Conservation (phyloP, 164 flowering plant genomes). For the Stephania japonica region DNA sequence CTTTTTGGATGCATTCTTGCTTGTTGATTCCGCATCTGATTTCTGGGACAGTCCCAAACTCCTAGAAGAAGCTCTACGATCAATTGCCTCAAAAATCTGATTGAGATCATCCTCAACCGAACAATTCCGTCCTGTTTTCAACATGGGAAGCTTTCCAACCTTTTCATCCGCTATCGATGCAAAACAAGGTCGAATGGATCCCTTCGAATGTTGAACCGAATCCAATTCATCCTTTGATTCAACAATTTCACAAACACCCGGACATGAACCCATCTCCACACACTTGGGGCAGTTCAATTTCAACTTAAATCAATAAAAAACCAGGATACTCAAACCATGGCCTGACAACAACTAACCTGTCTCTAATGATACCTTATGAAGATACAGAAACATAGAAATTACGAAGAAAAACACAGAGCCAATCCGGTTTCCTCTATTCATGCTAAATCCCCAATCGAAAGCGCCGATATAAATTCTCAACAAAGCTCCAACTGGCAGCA, state of each 20-base stretch:
- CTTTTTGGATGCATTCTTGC: constrained; percentile 55
- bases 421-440: constrained; percentile 15
- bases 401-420: constrained; percentile 9
- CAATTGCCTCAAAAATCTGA: constrained; percentile 57
- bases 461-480: background rate
- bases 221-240: constrained; percentile 46
- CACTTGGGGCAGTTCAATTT: background rate
- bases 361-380: constrained; percentile 18
- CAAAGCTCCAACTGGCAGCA: constrained; percentile 17
- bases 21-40: constrained; percentile 21
- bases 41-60: constrained; percentile 22
- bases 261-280: constrained; percentile 26
- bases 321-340: background rate
- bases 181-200: constrained; percentile 12
- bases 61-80: constrained; percentile 31
- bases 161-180: constrained; percentile 21
- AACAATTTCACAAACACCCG: constrained; percentile 51
- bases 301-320: constrained; percentile 5
- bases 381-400: constrained; percentile 12
- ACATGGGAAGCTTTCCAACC: constrained; percentile 15
- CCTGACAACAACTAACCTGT: constrained; percentile 28
- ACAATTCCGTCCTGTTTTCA: constrained; percentile 27
- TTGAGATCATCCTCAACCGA: constrained; percentile 58
- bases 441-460: constrained; percentile 10
- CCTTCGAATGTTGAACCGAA: constrained; percentile 20